Base-by-base conservation (phyloP, 2,329 filamentous ascomycete genomes). In the Thelonectria olida region DNA sequence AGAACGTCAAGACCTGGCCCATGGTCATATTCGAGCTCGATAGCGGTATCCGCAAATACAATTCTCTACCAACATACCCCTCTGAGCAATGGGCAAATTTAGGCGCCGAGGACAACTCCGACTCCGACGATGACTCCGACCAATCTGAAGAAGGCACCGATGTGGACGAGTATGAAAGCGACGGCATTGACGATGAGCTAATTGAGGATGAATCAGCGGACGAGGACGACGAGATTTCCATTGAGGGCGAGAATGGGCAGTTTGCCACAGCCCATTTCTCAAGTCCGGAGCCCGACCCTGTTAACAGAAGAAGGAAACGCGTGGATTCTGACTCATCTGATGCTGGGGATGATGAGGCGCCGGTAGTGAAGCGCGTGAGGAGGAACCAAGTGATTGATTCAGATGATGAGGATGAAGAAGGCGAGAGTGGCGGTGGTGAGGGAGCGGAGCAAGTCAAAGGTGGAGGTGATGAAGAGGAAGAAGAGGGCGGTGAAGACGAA, bases 141-240 rank as follows among this genome's bases (percentile, higher is more conserved):
- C 58, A 72, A 1, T 56, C 55, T 1, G 65, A 65, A 10, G 61
- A 73, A 22, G 66, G 67, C 0, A 41, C 55, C 1, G 65, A 70
- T 17, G 45, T 64, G 2, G 67, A 78, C 27, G 71, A 75, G 44
- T 80, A 80, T 15, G 79, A 80, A 38, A 78, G 77, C 42, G 77
- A 78, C 0, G 76, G 76, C 0, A 79, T 80, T 7, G 77, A 80
- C 36, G 77, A 80, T 47, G 68, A 55, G 1, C 70, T 71, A 8
- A 70, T 78, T 12, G 58, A 69, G 1, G 72, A 76, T 15, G 57
- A 64, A 3, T 60, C 62, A 1, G 62, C 69, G 13, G 73, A 73
- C 2, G 72, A 73, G 4, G 73, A 71, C 5, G 68, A 74, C 6
- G 69, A 71, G 0, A 68, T 72, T 10, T 64, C 65, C 3, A 17